Evolutionary conservation across 2,329 filamentous ascomycete genomes (phyloP), one percentile per base, ranked within the genome.

Genomic region (Monilinia laxa): DNA sequence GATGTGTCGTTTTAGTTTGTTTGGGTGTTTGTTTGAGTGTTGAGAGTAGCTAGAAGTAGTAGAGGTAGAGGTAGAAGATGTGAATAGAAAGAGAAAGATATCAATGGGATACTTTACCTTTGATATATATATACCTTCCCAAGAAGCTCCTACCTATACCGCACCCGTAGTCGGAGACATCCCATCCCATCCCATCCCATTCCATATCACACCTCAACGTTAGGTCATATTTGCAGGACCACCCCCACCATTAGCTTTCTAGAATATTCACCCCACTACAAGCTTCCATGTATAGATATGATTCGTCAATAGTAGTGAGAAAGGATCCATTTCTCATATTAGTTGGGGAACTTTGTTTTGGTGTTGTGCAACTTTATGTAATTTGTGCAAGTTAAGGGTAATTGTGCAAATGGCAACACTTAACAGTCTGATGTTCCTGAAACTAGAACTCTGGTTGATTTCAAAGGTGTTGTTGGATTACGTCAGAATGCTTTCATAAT

Each of bases 401-500:
- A 35, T 35, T 35, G 31, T 35, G 31, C 31, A 35, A 9, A 35
- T 35, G 31, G 31, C 31, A 35, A 6, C 31, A 35, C 31, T 35
- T 35, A 9, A 35, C 31, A 4, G 31, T 6, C 7, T 35, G 31
- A 35, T 35, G 31, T 35, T 35, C 31, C 31, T 35, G 31, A 35
- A 35, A 9, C 31, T 35, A 35, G 31, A 35, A 35, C 20, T 18
- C 20, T 20, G 7, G 23, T 45, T 59, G 56, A 59, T 59, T 59
- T 59, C 57, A 59, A 59, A 59, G 42, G 28, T 59, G 6, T 18
- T 16, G 7, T 35, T 9, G 18, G 25, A n/a, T 59, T 35, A 59
- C 57, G 25, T 49, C 57, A 59, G 57, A 12, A 28, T 59, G 56
- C 56, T 59, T 59, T 40, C 56, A 47, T 59, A 59, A 59, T 59